Percentiles rank a stretch among this genome's conserved stretches.
These are phyloP conservation scores for Verticillium nubilum DNA, from an alignment of 2,329 filamentous ascomycete genomes.

Conservation along the genomic window DNA sequence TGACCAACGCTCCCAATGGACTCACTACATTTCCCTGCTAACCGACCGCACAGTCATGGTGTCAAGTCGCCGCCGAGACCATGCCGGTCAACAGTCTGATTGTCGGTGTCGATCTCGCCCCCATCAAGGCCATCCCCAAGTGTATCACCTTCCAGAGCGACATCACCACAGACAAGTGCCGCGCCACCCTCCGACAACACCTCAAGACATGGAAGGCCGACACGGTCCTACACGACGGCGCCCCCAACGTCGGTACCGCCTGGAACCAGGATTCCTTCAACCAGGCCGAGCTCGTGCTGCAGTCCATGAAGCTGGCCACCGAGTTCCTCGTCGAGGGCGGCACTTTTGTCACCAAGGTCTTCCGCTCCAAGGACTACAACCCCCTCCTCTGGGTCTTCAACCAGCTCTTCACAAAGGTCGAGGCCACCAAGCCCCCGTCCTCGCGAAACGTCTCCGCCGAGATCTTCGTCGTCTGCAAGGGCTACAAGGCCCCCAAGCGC, in stretches of 20 bases:
- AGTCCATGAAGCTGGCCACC: conserved; percentile 87
- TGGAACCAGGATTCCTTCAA: conserved; percentile 99
- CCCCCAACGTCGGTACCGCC: conserved; percentile 94
- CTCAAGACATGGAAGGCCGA: conserved; percentile 96
- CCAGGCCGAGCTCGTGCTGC: conserved; percentile 86
- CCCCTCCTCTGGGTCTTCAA: conserved; percentile 95
- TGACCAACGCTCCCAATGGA: conserved; percentile 12
- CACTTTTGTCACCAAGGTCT: conserved; percentile 95
- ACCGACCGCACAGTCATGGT: conserved; percentile 73
- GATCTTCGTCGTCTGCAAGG: conserved; percentile 95
- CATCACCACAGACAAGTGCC: conserved; percentile 95
- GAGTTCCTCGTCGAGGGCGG: conserved; percentile 88
- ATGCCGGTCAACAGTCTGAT: conserved; percentile 91
- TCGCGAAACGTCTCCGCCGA: conserved; percentile 95
- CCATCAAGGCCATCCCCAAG: conserved; percentile 92
- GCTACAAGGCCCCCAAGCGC: conserved; percentile 90
- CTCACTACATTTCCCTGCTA: conserved; percentile 15
- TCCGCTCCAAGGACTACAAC: conserved; percentile 96
- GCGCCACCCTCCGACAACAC: conserved; percentile 81
- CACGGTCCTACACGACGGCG: conserved; percentile 92
- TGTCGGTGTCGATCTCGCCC: conserved; percentile 86
- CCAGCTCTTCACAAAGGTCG: conserved; percentile 90
- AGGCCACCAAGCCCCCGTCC: conserved; percentile 94
- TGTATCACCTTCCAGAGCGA: conserved; percentile 96
- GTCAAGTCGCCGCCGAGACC: conserved; percentile 89